Evolutionary conservation across 805 yeast genomes (phyloP), one percentile per base, ranked within the genome.

Genomic region (Metschnikowia cubensis): DNA sequence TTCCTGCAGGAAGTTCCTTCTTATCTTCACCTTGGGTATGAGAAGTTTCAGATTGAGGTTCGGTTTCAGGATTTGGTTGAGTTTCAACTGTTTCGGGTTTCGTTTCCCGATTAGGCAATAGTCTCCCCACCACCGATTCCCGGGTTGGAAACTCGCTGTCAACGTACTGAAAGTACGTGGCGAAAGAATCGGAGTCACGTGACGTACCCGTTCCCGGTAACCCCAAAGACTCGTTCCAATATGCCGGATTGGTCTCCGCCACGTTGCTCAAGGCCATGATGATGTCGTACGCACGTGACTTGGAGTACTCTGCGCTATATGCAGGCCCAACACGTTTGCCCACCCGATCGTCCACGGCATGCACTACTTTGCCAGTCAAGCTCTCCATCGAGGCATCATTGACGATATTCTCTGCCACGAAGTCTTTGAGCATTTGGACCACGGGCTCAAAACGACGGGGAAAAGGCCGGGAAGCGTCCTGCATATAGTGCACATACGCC

Each of bases 271-370:
- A 42, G 64, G 3, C 64, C 65, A 14, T 52, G 38, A 73, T 61
- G 21, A 84, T 55, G 25, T 82, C 79, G 58, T 79, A 82, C 0
- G 85, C 81, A 31, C 75, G 59, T 5, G 82, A 74, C 52, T 75
- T 72, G 1, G 85, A 77, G 42, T 81, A 76, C 48, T 81, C 84
- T 11, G 40, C 34, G n/a, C n/a, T 17, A 32, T 43, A 43, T 17
- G 46, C 46, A 22, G 32, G 32, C 8, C 40, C 33, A 1, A 10
- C 7, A 11, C 8, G 15, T 25, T 21, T 17, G 2, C 39, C 46
- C 6, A 15, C 29, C n/a, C 22, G n/a, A 31, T 32, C 35, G 41
- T 70, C 72, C 6, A 70, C 56, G 33, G 56, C 49, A 37, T 76
- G 54, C 14, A 73, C 59, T 3, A 73, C 52, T 8, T 63, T 59